Base-by-base conservation (phyloP, 805 yeast genomes). In the Candida namnaoensis region DNA sequence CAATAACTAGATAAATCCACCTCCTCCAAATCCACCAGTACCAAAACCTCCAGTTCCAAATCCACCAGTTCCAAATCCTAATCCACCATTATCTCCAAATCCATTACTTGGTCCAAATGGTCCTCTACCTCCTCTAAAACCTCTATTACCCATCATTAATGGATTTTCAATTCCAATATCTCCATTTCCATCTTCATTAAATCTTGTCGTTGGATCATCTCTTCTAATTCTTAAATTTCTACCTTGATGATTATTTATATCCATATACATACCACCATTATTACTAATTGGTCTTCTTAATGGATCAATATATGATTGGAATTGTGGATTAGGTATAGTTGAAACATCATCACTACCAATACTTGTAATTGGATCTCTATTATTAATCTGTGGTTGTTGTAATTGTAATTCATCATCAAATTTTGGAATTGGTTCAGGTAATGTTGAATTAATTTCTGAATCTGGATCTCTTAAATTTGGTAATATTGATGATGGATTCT, bases 331-430 rank as follows among this genome's bases (percentile, higher is more conserved):
- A 45, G 62, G n/a, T 27, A 71, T 61, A 39, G 66, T 49, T 82
- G 82, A 44, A 71, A 63, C 36, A 52, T 78, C 84, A 11, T 64
- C 53, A 30, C 68, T 71, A 0, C 83, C 84, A 34, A 74, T 64
- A 0, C 65, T 41, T 5, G 68, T 65, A 47, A 45, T 24, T 41
- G 47, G 24, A 24, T 35, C 9, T 6, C 41, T 30, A 39, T 19
- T 19, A 35, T 23, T n/a, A 43, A 33, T 13, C 30, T 27, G 35
- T 37, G 9, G 47, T 35, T 23, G 26, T 35, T 50, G 56, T 1
- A 58, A 53, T 48, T 76, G 74, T 40, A 67, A 68, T 47, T 76
- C 82, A 50, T 72, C 78, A 24, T 72, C 78, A 44, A 72, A 76
- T 32, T 64, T 74, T 1, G 81, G 81, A 55, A 72, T 66, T 2